Base-by-base conservation (phyloP, 1,284 basidiomycete genomes). In the Ceratobasidium sp. region DNA sequence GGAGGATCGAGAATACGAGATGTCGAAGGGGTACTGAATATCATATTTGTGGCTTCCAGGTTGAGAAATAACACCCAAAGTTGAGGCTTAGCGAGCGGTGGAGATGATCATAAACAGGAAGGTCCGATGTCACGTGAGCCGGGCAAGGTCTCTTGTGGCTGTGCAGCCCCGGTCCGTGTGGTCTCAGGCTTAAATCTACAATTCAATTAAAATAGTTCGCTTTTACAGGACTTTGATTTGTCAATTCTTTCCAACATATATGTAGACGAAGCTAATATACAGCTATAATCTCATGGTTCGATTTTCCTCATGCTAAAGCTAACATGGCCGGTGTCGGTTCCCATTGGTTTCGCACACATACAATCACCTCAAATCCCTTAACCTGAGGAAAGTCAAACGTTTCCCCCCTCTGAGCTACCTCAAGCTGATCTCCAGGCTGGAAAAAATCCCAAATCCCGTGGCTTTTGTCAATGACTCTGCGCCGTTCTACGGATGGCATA, bases 1-100 rank as follows among this genome's bases (percentile, higher is more conserved):
- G 61, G 46, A 15, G 66, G 46, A 33, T 66, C 60, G 10, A 46
- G 46, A 39, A 53, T 15, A 9, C 70, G 70, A n/a, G 42, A 33
- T 12, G 72, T 66, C 2, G 33, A 53, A 33, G 72, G 72, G 12
- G 72, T 64, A 66, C 51, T 51, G 33, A 76, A 76, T 51, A 76
- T 76, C 72, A 76, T 76, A 23, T 42, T 73, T 58, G 71, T 46
- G 33, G 33, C 33, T 33, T 33, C 33, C 60, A 33, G 20, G 23
- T 13, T 20, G 40, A 49, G n/a, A 6, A 3, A 42, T 18, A 20
- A 9, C 63, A 39, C 33, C 10, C 20, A 18, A 46, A 39, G 20
- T 23, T 18, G 42, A 18, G 15, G 20, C 33, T 20, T n/a, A 64
- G 42, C 23, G 39, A n/a, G 63, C 20, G n/a, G 33, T 33, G 33